These are phyloP conservation scores for Salvia splendens DNA, from an alignment of 257 asterid genomes.

Conservation along the genomic window DNA sequence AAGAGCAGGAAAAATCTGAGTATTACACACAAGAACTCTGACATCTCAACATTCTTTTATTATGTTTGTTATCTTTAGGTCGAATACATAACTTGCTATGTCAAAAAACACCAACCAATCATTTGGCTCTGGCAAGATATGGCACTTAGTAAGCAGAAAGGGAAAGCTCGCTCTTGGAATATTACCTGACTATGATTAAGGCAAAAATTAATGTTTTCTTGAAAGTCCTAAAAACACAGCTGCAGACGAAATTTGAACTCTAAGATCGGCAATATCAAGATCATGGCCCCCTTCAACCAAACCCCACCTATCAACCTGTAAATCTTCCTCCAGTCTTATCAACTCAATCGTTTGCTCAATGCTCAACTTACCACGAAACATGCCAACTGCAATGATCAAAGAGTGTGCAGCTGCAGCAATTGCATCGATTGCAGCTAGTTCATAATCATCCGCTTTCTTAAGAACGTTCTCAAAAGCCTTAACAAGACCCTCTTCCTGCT, in stretches of 20 bases:
- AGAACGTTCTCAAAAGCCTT: constrained; percentile 64
- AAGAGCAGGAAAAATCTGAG: neutral
- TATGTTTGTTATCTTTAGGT: constrained; percentile 18
- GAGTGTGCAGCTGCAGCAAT: constrained; percentile 92
- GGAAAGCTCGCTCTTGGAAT: constrained; percentile 20
- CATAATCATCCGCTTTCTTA: constrained; percentile 65
- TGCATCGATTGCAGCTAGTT: constrained; percentile 82
- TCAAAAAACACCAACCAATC: constrained; percentile 3
- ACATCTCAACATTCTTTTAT: neutral
- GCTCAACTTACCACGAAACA: constrained; percentile 57
- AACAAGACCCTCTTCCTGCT: constrained; percentile 70
- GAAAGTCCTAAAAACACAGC: constrained; percentile 84
- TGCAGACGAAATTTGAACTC: constrained; percentile 80
- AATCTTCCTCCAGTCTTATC: constrained; percentile 92
- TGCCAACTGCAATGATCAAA: constrained; percentile 69
- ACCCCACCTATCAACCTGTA: constrained; percentile 90
- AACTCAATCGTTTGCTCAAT: constrained; percentile 84
- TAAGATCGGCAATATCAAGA: constrained; percentile 90
- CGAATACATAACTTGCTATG: constrained; percentile 17
- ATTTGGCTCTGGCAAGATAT: constrained; percentile 22
- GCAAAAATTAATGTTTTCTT: constrained; percentile 46
- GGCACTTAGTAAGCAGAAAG: constrained; percentile 6
- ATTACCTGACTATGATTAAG: constrained; percentile 31
- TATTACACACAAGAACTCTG: constrained; percentile 4
- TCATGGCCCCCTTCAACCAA: constrained; percentile 99